These are phyloP conservation scores for Scedosporium aurantiacum DNA, from an alignment of 2,329 filamentous ascomycete species.

Conservation along the genomic window DNA sequence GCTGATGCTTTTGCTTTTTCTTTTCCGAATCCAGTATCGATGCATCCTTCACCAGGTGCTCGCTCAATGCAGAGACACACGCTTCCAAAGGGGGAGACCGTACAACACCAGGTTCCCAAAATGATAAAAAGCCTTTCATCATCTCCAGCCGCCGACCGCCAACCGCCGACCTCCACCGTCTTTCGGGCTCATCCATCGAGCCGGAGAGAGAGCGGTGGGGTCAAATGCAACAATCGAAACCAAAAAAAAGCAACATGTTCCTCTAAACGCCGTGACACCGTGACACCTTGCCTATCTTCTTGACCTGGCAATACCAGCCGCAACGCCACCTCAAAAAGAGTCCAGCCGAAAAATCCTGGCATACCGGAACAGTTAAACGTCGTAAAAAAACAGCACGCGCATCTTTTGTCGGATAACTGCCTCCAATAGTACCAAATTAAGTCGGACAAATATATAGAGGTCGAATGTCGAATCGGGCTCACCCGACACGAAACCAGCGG, in stretches of 20 bases:
- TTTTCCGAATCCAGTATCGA: too few species aligned
- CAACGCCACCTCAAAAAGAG: not conserved
- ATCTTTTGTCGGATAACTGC: not conserved
- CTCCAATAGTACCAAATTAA: not conserved
- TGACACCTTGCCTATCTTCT: not conserved
- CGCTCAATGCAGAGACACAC: too few species aligned
- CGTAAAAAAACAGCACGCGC: not conserved
- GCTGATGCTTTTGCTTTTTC: too few species aligned
- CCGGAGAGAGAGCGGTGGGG: not conserved
- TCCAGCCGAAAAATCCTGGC: not conserved
- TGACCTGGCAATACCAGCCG: not conserved
- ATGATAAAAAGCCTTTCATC: too few species aligned
- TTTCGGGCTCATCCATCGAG: not conserved
- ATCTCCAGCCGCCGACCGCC: not conserved
- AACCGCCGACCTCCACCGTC: not conserved
- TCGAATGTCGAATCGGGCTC: not conserved
- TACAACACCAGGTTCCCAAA: too few species aligned
- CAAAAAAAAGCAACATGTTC: not conserved
- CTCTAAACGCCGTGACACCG: not conserved
- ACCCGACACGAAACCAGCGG: conserved; percentile 1
- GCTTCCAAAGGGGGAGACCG: too few species aligned
- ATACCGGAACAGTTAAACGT: not conserved
- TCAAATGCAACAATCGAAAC: not conserved
- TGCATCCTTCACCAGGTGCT: too few species aligned
- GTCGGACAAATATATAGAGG: conserved; percentile 1